Base-by-base conservation (phyloP, 169 alveolate species). In the Babesia sp. region DNA sequence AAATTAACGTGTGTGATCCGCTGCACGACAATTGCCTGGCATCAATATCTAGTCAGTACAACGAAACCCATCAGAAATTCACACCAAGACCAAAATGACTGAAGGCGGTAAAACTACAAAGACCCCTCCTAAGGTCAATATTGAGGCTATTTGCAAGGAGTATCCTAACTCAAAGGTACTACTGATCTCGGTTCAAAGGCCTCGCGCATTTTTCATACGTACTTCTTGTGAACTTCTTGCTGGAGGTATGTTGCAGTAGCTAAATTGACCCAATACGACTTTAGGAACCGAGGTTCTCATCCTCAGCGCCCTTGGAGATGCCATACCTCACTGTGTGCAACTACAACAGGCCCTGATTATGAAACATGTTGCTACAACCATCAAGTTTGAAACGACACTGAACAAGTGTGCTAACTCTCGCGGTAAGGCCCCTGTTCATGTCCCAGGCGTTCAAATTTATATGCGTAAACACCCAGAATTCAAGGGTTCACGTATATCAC, bases 151-250 rank as follows among this genome's bases (percentile, higher is more conserved):
- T 57, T 50, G 53, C 79, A 54, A 60, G 61, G 93, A 90, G 44
- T 90, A 85, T 51, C 93, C 93, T 11, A 85, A 85, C 64, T 87
- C 94, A 20, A 87, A 88, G 63, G 87, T 91, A 11, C 73, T 90
- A 41, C 61, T 90, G 55, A 87, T 90, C 22, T 87, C 94, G 14
- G 86, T 75, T 11, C 72, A 86, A 67, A 58, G 94, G 61, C 86
- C 94, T 8, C 64, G 87, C 66, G 69, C 93, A n/a, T 90, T 90
- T 77, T 72, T 88, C 59, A 90, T 85, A 24, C 82, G 94, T 44
- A 87, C 94, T 16, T 94, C 94, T 18, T 70, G 94, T 71, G 94
- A 90, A 55, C 74, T 88, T 31, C 48, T 90, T 37, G 94, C 94
- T 22, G 94, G 94, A 20, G 94, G 86, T 58, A 54, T 1, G 79